These are phyloP conservation scores for Dactylonectria estremocensis DNA, from an alignment of 2,329 filamentous ascomycete species.

Conservation along the genomic window DNA sequence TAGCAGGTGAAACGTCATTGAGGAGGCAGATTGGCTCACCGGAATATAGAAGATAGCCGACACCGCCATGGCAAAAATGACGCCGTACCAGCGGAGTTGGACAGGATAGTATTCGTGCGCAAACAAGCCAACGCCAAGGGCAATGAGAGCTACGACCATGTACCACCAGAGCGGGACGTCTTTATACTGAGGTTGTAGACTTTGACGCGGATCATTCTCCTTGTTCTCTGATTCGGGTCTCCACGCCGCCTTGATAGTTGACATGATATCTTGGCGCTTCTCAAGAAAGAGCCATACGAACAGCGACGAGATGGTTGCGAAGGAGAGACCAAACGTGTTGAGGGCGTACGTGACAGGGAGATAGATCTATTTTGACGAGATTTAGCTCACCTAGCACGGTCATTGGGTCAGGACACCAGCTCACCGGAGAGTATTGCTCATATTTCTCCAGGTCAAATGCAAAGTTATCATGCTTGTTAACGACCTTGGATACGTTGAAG, in stretches of 20 bases:
- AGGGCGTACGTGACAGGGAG: slow-evolving; percentile 61
- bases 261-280: slow-evolving; percentile 46
- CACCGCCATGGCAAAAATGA: slow-evolving; percentile 46
- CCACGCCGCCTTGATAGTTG: slow-evolving; percentile 26
- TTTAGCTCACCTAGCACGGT: no score
- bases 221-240: background rate
- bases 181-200: slow-evolving; percentile 37
- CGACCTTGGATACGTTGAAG: slow-evolving; percentile 65
- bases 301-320: slow-evolving; percentile 63
- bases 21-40: slow-evolving; percentile 25
- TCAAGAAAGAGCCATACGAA: slow-evolving; percentile 52
- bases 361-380: slow-evolving; percentile 53
- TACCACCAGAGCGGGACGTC: slow-evolving; percentile 50
- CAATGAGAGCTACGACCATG: slow-evolving; percentile 28
- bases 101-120: slow-evolving; percentile 51
- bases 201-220: slow-evolving; percentile 4
- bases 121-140: slow-evolving; percentile 48
- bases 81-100: slow-evolving; percentile 53
- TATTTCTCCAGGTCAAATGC: slow-evolving; percentile 65
- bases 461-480: slow-evolving; percentile 58
- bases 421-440: slow-evolving; percentile 64
- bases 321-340: slow-evolving; percentile 67
- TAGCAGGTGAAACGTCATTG: no score
- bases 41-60: slow-evolving; percentile 51
- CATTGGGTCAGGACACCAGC: no score